Percentiles rank a stretch among this genome's conserved stretches.
Evolutionary conservation across 495 filamentous ascomycete genomes (phyloP).

Genomic region (Acidomyces sp.): DNA sequence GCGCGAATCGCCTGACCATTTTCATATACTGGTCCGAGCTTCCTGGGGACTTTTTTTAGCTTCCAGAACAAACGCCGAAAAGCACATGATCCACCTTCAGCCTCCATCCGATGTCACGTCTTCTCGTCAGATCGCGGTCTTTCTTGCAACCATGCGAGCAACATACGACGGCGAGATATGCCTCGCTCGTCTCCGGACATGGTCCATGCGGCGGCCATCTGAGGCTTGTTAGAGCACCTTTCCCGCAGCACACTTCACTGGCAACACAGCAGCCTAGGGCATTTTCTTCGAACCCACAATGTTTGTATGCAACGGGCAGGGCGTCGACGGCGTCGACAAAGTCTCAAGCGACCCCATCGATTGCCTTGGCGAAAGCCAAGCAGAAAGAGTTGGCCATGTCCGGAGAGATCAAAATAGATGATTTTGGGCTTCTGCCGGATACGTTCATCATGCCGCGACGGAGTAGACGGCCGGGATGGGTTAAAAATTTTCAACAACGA

Average conservation of each 20-base stretch:
- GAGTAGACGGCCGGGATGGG: conserved; percentile 12
- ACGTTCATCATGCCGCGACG: conserved; percentile 18
- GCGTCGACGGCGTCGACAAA: not conserved
- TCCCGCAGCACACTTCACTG: no score
- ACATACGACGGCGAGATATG: conserved; percentile 1
- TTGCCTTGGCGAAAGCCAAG: not conserved
- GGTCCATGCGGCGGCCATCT: no score
- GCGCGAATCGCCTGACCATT: not conserved
- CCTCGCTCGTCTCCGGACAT: no score
- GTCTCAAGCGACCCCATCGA: conserved; percentile 1
- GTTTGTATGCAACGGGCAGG: no score
- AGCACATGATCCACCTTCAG: not conserved
- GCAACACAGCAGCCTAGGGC: no score
- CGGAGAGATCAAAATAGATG: conserved; percentile 4
- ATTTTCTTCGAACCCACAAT: no score
- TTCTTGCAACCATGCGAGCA: conserved; percentile 4
- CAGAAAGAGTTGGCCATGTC: not conserved
- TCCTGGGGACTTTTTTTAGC: no score
- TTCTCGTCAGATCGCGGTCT: conserved; percentile 1
- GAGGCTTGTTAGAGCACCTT: no score
- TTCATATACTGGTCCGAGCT: no score
- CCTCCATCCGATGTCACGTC: conserved; percentile 1
- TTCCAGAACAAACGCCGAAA: no score
- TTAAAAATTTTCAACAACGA: conserved; percentile 1
- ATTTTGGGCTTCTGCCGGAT: conserved; percentile 14